Base-by-base conservation (phyloP, 345 rosid species). In the Bruguiera parviflora region DNA sequence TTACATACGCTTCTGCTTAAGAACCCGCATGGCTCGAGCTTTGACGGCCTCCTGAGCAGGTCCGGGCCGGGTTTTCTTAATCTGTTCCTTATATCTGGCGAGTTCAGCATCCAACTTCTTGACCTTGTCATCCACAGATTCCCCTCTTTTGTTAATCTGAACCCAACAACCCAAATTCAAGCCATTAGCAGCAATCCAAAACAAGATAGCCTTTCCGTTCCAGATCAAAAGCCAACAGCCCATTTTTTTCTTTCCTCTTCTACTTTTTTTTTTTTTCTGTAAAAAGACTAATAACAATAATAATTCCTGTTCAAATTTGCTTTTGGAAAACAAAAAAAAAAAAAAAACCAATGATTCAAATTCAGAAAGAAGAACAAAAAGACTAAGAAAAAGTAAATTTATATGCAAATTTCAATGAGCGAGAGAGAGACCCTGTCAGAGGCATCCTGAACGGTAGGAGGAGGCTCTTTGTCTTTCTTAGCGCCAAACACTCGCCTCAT, bases 401-500 rank as follows among this genome's bases (percentile, higher is more conserved):
- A 43, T 22, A 56, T 9, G 29, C 10, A 56, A 22, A 56, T 33
- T 13, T 22, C 4, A 56, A 24, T 4, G 37, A 49, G 18, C 8
- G 37, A 33, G 37, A 33, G 35, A 33, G 65, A 29, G 29, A 94
- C 97, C 92, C 92, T 82, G 71, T 91, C 97, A 72, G 98, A 83
- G 16, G 98, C 89, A 68, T 94, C 98, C 46, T 84, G 74, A 21
- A 94, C 31, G 4, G 98, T 84, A 7, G 97, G 96, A 57, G 98
- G 92, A 37, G 97, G 97, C 63, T 89, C 98, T 74, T 94, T 94
- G 58, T 94, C 89, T 58, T 94, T 94, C 91, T 91, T 91, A 37
- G 62, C 80, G 69, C 98, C 98, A 61, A 94, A 94, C 0, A 94
- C 88, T 79, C 91, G 88, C 89, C 72, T 87, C 98, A 94, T 94